Conservation (phyloP, 2,329 filamentous ascomycete species). For the Aureobasidium sp. region DNA sequence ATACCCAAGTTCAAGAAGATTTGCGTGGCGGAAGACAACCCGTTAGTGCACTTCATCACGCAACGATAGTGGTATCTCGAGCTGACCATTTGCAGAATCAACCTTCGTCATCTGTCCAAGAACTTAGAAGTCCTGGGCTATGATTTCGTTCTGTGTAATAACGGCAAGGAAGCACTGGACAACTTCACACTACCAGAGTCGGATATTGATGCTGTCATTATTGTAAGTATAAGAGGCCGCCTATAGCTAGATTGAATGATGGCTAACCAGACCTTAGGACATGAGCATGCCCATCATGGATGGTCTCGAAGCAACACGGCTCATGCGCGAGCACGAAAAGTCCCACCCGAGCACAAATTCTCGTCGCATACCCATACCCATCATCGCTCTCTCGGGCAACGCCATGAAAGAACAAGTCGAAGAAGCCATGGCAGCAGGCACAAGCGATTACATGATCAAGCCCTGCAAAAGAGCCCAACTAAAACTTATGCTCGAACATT, state of each 20-base stretch:
- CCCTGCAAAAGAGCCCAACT: conserved; percentile 9
- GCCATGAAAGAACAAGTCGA: conserved; percentile 13
- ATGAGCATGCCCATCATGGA: conserved; percentile 14
- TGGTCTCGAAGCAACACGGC: conserved; percentile 10
- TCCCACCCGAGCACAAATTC: neutral
- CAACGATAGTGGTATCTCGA: neutral
- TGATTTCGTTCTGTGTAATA: conserved; percentile 4
- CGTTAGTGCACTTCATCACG: neutral
- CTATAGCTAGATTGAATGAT: neutral
- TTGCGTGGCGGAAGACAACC: conserved; percentile 13
- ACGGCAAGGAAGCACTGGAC: conserved; percentile 12
- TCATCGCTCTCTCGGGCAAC: conserved; percentile 13
- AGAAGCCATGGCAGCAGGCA: conserved; percentile 10
- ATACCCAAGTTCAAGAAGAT: conserved; percentile 4
- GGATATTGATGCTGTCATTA: conserved; percentile 3
- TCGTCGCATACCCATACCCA: neutral
- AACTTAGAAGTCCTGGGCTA: conserved; percentile 6
- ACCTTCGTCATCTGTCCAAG: conserved; percentile 11
- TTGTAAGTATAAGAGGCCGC: neutral
- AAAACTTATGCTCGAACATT: conserved; percentile 5
- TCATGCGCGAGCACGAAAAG: conserved; percentile 8
- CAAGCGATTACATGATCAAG: conserved; percentile 13
- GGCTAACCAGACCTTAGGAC: neutral
- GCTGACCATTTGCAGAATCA: conserved; percentile 1
- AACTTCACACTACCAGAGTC: neutral